These are phyloP conservation scores for Clonostachys rosea DNA, from an alignment of 2,329 filamentous ascomycete genomes.

Conservation along the genomic window DNA sequence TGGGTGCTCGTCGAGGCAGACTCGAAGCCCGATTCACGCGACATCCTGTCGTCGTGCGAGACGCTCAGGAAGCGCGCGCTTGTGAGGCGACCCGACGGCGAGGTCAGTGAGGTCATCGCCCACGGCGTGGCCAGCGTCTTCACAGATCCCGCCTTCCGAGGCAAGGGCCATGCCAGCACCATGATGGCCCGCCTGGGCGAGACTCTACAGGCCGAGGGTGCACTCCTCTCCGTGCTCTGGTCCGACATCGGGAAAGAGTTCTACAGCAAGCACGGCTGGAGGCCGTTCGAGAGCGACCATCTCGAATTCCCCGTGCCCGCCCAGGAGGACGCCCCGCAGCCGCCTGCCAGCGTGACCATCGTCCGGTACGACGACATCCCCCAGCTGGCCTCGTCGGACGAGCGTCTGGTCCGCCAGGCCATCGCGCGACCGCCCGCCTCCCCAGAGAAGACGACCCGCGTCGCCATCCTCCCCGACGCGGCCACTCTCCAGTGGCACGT, in stretches of 20 bases:
- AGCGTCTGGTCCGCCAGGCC: conserved; percentile 43
- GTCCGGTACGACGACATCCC: conserved; percentile 58
- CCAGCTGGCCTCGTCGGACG: conserved; percentile 59
- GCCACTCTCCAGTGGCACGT: conserved; percentile 52
- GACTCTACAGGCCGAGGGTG: conserved; percentile 25
- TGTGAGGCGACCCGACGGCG: conserved; percentile 27
- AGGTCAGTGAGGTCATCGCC: conserved; percentile 47
- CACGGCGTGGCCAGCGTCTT: conserved; percentile 83
- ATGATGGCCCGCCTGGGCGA: conserved; percentile 66
- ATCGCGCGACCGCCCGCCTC: not conserved
- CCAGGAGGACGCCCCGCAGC: conserved; percentile 13
- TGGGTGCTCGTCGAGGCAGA: conserved; percentile 57
- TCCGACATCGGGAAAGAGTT: conserved; percentile 84
- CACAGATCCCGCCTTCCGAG: conserved; percentile 61
- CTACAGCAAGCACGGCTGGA: conserved; percentile 76
- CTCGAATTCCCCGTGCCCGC: conserved; percentile 47
- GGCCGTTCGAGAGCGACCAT: conserved; percentile 68
- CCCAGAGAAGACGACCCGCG: not conserved
- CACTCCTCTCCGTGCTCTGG: conserved; percentile 64
- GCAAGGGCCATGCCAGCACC: conserved; percentile 70
- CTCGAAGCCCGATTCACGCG: conserved; percentile 32
- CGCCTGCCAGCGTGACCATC: conserved; percentile 19
- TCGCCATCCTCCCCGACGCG: conserved; percentile 19
- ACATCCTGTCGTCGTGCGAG: conserved; percentile 61
- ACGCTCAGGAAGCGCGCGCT: conserved; percentile 56